A percentile compares a stretch with the other conserved stretches of the same genome.
phyloP scores from a whole-genome alignment of 805 yeast genomes.

The Barnettozyma wickerhamii region DNA sequence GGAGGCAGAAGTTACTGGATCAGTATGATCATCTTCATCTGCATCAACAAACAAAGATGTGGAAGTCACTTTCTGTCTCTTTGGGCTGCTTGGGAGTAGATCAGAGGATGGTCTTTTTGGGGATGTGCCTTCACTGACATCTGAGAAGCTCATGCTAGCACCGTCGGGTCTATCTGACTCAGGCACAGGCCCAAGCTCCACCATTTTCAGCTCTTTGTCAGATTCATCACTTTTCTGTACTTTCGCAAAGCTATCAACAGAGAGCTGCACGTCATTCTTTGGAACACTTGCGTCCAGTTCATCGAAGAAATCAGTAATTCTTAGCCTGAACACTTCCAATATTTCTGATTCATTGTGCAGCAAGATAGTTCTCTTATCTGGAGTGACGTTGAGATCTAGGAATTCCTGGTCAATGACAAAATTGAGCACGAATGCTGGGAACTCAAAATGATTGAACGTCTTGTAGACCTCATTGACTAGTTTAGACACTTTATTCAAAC shows the following conservation, averaged over 20 bases:
- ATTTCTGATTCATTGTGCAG: slow-evolving; percentile 63
- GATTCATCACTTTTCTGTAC: slow-evolving; percentile 2
- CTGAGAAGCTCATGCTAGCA: no score
- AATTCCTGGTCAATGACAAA: slow-evolving; percentile 45
- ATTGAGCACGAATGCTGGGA: slow-evolving; percentile 65
- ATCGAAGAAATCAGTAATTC: slow-evolving; percentile 45
- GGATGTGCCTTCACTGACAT: not conserved
- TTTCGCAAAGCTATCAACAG: slow-evolving; percentile 5
- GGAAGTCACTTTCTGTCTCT: not conserved
- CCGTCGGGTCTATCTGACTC: no score
- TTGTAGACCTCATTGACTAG: slow-evolving; percentile 71
- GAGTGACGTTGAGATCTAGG: slow-evolving; percentile 86
- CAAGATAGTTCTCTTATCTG: slow-evolving; percentile 77
- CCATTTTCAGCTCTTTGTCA: slow-evolving; percentile 2
- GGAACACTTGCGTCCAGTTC: slow-evolving; percentile 30
- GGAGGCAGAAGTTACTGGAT: no score
- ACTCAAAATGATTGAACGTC: slow-evolving; percentile 65
- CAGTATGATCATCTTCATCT: not conserved
- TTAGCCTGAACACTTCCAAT: slow-evolving; percentile 49
- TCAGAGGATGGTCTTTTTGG: slow-evolving; percentile 8
- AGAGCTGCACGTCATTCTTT: slow-evolving; percentile 16
- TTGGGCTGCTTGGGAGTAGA: not conserved
- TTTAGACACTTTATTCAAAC: slow-evolving; percentile 48
- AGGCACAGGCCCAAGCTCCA: no score
- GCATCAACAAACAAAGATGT: not conserved